These are phyloP conservation scores for Lasiodiplodia gonubiensis DNA, from an alignment of 2,329 filamentous ascomycete genomes.

Conservation along the genomic window DNA sequence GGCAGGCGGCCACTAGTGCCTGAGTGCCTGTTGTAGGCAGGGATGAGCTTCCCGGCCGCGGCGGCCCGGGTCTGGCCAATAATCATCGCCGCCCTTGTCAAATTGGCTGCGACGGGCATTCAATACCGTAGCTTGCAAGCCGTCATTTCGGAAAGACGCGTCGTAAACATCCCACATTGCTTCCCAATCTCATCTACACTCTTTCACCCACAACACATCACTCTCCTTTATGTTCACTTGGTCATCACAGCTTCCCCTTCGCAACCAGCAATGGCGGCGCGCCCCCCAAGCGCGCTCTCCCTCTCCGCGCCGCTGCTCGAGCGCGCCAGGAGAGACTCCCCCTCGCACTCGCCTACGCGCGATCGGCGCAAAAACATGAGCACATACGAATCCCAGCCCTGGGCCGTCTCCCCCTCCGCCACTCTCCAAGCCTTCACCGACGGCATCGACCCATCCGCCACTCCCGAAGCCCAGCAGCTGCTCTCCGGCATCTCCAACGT, in stretches of 20 bases:
- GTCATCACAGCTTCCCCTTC: conserved; percentile 28
- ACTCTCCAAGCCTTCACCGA: conserved; percentile 52
- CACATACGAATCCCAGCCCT: conserved; percentile 32
- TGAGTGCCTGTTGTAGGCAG: too few species aligned
- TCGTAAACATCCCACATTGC: conserved; percentile 37
- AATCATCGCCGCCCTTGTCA: not conserved
- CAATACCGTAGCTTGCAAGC: conserved; percentile 4
- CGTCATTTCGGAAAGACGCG: conserved; percentile 35
- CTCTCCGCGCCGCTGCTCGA: conserved; percentile 27
- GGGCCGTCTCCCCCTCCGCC: conserved; percentile 43
- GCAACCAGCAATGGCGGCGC: conserved; percentile 41
- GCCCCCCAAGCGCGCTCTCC: conserved; percentile 37
- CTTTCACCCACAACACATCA: conserved; percentile 44
- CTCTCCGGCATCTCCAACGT: conserved; percentile 65
- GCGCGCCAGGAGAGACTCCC: conserved; percentile 24
- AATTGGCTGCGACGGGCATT: conserved; percentile 6
- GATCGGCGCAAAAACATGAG: conserved; percentile 26
- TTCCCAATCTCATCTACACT: conserved; percentile 4
- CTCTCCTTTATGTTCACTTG: conserved; percentile 33
- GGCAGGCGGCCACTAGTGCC: not conserved
- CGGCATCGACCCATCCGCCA: conserved; percentile 51
- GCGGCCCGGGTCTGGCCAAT: not conserved
- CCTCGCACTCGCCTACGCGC: conserved; percentile 27
- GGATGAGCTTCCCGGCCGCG: not conserved
- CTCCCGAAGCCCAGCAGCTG: conserved; percentile 48